phyloP scores from a whole-genome alignment of 108 stramenopile species.

The Skeletonema marinoi region DNA sequence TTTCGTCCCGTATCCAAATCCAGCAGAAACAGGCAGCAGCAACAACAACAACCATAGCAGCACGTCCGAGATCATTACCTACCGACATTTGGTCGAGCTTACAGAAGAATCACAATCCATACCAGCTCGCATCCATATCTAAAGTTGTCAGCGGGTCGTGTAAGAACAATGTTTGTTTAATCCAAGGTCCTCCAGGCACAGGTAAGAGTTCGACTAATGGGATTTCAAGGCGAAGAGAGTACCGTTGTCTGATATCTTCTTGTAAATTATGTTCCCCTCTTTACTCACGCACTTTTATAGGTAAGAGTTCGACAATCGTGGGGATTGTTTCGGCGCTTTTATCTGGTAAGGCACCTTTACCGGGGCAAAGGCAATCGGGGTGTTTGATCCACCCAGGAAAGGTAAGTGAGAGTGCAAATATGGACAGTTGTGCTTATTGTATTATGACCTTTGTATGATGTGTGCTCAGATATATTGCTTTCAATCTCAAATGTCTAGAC shows the following conservation, averaged over 20 bases:
- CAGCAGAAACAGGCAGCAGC: slow-evolving; percentile 8
- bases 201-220: too few species aligned
- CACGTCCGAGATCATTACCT: slow-evolving; percentile 14
- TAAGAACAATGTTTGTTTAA: slow-evolving; percentile 29
- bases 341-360: slow-evolving; percentile 44
- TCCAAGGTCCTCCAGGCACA: slow-evolving; percentile 65
- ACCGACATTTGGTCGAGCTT: slow-evolving; percentile 12
- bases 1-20: slow-evolving; percentile 9
- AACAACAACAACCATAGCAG: background rate
- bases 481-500: slow-evolving; percentile 1
- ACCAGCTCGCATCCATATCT: slow-evolving; percentile 21
- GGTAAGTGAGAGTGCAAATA: background rate
- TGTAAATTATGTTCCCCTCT: too few species aligned
- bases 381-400: slow-evolving; percentile 45
- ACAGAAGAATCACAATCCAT: slow-evolving; percentile 20
- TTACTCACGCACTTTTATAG: too few species aligned
- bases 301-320: slow-evolving; percentile 73
- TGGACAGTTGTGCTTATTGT: background rate
- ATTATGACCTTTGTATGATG: background rate
- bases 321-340: slow-evolving; percentile 73
- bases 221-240: too few species aligned
- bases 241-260: too few species aligned
- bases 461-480: background rate
- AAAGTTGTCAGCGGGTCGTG: slow-evolving; percentile 15
- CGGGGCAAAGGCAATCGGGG: slow-evolving; percentile 28